phyloP scores from a whole-genome alignment of 202 grass and related monocot species.

The Schoenoplectus tabernaemontani region DNA sequence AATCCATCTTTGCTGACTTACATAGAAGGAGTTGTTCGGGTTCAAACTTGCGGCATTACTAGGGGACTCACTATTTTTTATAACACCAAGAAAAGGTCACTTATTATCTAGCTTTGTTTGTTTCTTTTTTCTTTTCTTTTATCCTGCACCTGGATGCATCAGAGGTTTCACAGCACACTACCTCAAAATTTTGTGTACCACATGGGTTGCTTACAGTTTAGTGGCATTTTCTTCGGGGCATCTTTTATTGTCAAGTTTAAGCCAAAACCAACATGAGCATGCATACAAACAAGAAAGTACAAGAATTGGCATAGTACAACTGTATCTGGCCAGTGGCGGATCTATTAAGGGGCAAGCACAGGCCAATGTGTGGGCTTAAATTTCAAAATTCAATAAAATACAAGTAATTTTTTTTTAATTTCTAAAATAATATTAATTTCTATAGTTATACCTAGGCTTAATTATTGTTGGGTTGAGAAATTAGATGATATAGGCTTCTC shows the following conservation, averaged over 20 bases:
- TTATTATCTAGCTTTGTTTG: background rate
- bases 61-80: slow-evolving; percentile 77
- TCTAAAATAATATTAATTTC: too few species aligned
- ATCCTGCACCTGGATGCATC: background rate
- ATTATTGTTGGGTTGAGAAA: too few species aligned
- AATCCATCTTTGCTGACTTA: slow-evolving; percentile 86
- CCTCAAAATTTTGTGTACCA: background rate
- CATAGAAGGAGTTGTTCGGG: slow-evolving; percentile 72
- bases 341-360: too few species aligned
- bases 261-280: background rate
- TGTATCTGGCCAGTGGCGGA: too few species aligned
- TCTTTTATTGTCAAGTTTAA: background rate
- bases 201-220: background rate
- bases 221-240: background rate
- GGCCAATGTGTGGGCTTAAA: too few species aligned
- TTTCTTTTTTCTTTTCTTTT: background rate
- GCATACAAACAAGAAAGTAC: background rate
- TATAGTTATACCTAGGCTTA: too few species aligned
- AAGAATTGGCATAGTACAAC: background rate
- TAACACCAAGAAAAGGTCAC: slow-evolving; percentile 71
- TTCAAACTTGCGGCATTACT: slow-evolving; percentile 74
- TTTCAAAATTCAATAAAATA: too few species aligned
- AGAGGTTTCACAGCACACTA: background rate
- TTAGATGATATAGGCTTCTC: too few species aligned
- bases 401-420: too few species aligned